These are phyloP conservation scores for Tetracentron sinense DNA, from an alignment of 164 flowering plant species.

Conservation along the genomic window DNA sequence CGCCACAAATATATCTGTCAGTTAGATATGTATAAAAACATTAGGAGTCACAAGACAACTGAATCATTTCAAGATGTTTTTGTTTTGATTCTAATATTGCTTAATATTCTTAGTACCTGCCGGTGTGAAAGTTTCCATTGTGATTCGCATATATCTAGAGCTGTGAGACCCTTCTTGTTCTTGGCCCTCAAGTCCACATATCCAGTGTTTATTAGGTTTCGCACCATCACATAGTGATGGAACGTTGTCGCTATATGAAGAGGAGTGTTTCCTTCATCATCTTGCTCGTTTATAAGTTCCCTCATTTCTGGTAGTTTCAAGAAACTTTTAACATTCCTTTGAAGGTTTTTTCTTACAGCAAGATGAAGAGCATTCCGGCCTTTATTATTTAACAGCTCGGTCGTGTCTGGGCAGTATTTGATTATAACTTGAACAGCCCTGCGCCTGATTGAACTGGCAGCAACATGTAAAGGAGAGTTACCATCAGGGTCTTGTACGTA, in stretches of 20 bases:
- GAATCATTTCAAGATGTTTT: no score
- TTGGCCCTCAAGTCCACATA: background rate
- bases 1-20: no score
- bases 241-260: background rate
- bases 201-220: background rate
- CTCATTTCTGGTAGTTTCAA: background rate
- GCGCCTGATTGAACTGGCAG: background rate
- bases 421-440: background rate
- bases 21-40: no score
- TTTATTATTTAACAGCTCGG: background rate
- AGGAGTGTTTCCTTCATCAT: slow-evolving; percentile 2
- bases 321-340: background rate
- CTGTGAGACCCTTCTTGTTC: background rate
- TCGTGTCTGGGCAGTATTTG: background rate
- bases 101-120: no score
- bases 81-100: no score
- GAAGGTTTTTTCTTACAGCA: background rate
- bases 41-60: no score
- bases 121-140: background rate
- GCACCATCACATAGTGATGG: background rate
- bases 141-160: background rate
- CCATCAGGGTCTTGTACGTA: background rate
- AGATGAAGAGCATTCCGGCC: slow-evolving; percentile 6
- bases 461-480: background rate
- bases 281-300: background rate